These are phyloP conservation scores for Populus trichocarpa DNA, from an alignment of 441 rosid genomes.

Conservation along the genomic window DNA sequence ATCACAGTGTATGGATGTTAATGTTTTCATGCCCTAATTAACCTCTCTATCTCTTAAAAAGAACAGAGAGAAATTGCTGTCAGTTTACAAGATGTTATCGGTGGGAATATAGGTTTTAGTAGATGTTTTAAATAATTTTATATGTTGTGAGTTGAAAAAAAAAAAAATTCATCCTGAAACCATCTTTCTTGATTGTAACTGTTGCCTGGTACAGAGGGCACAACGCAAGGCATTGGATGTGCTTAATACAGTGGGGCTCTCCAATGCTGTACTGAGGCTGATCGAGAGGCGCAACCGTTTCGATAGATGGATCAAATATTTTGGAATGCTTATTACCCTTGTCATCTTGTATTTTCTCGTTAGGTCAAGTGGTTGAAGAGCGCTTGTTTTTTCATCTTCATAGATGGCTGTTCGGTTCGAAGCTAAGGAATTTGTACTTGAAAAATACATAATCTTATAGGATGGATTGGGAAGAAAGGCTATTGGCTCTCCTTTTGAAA, in stretches of 20 bases:
- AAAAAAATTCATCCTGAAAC: no score
- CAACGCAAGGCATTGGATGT: slow-evolving; percentile 94
- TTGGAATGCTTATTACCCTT: slow-evolving; percentile 69
- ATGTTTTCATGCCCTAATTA: not conserved
- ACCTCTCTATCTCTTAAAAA: not conserved
- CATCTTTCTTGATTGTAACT: not conserved
- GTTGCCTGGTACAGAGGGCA: slow-evolving; percentile 51
- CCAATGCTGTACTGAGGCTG: slow-evolving; percentile 84
- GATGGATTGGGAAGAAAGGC: not conserved
- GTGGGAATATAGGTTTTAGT: not conserved
- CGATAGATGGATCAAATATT: slow-evolving; percentile 83
- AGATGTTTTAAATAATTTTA: not conserved
- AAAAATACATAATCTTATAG: not conserved
- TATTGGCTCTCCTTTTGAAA: not conserved
- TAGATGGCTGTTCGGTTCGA: not conserved
- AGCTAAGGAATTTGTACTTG: not conserved
- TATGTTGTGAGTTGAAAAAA: no score
- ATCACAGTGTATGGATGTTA: not conserved
- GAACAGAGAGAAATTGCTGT: not conserved
- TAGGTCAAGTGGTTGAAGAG: slow-evolving; percentile 59
- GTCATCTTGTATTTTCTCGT: slow-evolving; percentile 55
- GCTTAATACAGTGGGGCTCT: slow-evolving; percentile 91
- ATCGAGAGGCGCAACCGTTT: slow-evolving; percentile 92
- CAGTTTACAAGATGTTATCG: not conserved
- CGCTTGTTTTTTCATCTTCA: not conserved